Evolutionary conservation across 2,329 filamentous ascomycete species (phyloP).

Genomic region (Hypoxylon sp.): DNA sequence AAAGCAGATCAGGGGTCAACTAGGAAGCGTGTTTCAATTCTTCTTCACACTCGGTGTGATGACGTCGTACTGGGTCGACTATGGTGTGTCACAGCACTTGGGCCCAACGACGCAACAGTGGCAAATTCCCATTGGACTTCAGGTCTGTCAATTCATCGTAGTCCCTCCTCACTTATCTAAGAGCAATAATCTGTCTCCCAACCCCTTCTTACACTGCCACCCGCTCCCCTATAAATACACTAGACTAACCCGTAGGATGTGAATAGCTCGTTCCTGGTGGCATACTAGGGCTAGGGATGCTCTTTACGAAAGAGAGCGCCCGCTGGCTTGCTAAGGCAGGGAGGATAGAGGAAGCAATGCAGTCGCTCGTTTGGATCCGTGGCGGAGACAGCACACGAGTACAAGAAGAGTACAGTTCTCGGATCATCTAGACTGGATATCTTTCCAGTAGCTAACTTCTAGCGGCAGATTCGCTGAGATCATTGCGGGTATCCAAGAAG

Average conservation of each 20-base stretch:
- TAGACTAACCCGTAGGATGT: conserved; percentile 1
- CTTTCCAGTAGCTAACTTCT: background rate
- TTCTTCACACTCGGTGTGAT: conserved; percentile 60
- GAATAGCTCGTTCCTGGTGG: conserved; percentile 48
- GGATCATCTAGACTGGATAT: background rate
- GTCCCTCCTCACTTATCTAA: background rate
- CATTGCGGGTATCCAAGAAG: conserved; percentile 61
- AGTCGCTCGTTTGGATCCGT: conserved; percentile 65
- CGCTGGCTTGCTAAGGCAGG: conserved; percentile 63
- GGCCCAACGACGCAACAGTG: conserved; percentile 59
- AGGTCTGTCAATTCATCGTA: conserved; percentile 51
- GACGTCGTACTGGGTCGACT: conserved; percentile 61
- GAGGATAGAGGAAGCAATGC: conserved; percentile 59
- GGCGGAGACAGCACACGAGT: conserved; percentile 58
- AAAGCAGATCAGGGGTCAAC: conserved; percentile 58
- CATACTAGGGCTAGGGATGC: conserved; percentile 63
- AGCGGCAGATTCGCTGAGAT: conserved; percentile 57
- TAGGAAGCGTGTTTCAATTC: conserved; percentile 59
- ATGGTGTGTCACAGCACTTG: conserved; percentile 59
- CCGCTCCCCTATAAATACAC: background rate
- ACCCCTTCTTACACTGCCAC: no score
- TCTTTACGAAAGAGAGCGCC: conserved; percentile 62
- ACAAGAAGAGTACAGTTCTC: conserved; percentile 51
- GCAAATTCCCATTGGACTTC: conserved; percentile 63
- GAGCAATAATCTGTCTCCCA: background rate